Evolutionary conservation across 495 filamentous ascomycete genomes (phyloP).

Genomic region (Daldinia decipiens): DNA sequence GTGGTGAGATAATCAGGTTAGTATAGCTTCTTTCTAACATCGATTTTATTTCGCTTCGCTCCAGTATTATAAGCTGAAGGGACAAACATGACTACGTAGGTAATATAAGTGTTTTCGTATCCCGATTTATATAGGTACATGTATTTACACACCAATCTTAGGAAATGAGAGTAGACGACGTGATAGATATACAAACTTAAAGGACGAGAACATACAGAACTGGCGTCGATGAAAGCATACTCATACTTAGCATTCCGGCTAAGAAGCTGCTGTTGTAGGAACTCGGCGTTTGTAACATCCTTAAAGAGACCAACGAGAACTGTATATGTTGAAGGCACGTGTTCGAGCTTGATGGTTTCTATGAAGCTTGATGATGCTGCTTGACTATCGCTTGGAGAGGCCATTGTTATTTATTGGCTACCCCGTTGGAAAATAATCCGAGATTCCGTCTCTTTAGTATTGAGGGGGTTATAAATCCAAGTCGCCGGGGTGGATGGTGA

Average conservation of each 20-base stretch:
- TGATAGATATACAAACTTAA: no score
- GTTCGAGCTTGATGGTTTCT: constrained; percentile 72
- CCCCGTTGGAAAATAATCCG: neutral
- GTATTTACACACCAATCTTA: no score
- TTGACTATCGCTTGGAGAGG: constrained; percentile 6
- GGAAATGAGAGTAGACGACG: no score
- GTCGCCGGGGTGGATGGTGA: constrained; percentile 5
- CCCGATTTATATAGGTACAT: no score
- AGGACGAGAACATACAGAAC: constrained; percentile 30
- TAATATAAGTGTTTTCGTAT: neutral
- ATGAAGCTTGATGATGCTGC: constrained; percentile 25
- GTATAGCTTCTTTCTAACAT: no score
- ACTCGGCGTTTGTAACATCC: constrained; percentile 77
- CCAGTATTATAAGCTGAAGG: no score
- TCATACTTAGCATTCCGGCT: constrained; percentile 83
- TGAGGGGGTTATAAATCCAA: neutral
- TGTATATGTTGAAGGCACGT: constrained; percentile 70
- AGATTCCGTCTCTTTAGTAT: neutral
- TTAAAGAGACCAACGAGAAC: constrained; percentile 79
- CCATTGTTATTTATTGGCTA: constrained; percentile 8
- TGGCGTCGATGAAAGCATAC: constrained; percentile 91
- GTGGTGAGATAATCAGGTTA: neutral
- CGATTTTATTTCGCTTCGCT: no score
- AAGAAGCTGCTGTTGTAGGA: constrained; percentile 82
- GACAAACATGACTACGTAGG: no score